Evolutionary conservation across 768 basidiomycete species (phyloP).

Genomic region (Lactarius deliciosus): DNA sequence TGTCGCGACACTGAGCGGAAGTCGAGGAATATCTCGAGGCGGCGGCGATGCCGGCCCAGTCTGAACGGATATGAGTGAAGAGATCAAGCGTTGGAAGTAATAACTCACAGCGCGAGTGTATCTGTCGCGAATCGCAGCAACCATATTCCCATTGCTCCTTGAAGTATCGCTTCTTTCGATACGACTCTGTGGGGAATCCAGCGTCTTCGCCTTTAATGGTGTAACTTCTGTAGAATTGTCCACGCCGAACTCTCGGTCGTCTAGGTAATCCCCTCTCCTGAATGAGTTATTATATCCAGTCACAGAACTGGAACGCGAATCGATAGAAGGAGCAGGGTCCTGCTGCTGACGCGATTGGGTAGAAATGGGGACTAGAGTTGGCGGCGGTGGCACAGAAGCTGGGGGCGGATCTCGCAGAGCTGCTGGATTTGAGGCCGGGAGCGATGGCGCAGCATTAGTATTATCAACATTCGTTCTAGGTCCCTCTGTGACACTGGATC

Average conservation of each 20-base stretch:
- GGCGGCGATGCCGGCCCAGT: slow-evolving; percentile 52
- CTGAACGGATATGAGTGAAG: slow-evolving; percentile 35
- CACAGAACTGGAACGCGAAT: slow-evolving; percentile 21
- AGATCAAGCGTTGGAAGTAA: background rate
- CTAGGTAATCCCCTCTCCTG: slow-evolving; percentile 28
- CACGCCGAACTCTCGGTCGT: slow-evolving; percentile 35
- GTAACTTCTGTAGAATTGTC: slow-evolving; percentile 28
- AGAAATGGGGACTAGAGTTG: background rate
- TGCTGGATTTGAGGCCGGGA: background rate
- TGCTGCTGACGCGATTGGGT: slow-evolving; percentile 6
- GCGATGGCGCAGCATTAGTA: background rate
- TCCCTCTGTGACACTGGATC: background rate
- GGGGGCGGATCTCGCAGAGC: background rate
- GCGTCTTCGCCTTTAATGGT: slow-evolving; percentile 31
- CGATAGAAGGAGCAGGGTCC: slow-evolving; percentile 5
- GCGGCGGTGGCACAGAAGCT: background rate
- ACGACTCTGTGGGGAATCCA: slow-evolving; percentile 14
- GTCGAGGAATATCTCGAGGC: slow-evolving; percentile 59
- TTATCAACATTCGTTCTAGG: background rate
- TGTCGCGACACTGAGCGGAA: slow-evolving; percentile 62
- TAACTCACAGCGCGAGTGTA: slow-evolving; percentile 56
- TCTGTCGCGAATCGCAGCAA: slow-evolving; percentile 66
- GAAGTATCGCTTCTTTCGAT: slow-evolving; percentile 55
- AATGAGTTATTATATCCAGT: slow-evolving; percentile 21
- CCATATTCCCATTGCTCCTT: slow-evolving; percentile 55